Evolutionary conservation across 352 stramenopile genomes (phyloP).

Genomic region (Globisporangium acanthophoron): DNA sequence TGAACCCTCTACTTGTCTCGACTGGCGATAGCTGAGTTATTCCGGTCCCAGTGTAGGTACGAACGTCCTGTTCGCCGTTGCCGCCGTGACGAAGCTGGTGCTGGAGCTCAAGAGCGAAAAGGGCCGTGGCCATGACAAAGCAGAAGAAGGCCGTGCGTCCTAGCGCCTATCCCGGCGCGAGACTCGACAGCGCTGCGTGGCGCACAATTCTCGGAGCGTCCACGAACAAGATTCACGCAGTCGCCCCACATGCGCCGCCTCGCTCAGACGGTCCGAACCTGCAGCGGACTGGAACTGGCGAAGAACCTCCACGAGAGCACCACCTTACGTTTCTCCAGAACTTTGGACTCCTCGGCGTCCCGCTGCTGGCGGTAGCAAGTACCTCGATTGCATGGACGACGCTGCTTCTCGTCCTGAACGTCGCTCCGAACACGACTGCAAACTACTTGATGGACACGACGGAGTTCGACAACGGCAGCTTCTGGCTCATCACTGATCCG

Average conservation of each 20-base stretch:
- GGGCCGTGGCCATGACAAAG: neutral
- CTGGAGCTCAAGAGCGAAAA: too few species aligned
- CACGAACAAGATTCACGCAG: neutral
- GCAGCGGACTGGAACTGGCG: neutral
- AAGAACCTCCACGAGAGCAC: neutral
- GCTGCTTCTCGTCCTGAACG: constrained; percentile 34
- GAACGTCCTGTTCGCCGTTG: too few species aligned
- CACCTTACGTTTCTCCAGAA: constrained; percentile 22
- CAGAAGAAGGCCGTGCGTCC: constrained; percentile 5
- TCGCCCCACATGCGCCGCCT: neutral
- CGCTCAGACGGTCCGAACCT: neutral
- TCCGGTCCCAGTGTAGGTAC: too few species aligned
- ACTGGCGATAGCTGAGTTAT: too few species aligned
- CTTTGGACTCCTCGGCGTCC: constrained; percentile 23
- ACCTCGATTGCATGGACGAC: constrained; percentile 27
- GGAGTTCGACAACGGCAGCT: constrained; percentile 37
- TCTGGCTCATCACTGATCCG: constrained; percentile 33
- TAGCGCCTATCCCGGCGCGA: constrained; percentile 9
- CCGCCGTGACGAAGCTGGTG: too few species aligned
- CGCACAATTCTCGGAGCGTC: neutral
- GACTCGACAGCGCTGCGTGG: constrained; percentile 6
- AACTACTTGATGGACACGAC: constrained; percentile 49
- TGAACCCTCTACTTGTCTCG: too few species aligned
- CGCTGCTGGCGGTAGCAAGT: constrained; percentile 15
- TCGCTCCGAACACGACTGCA: constrained; percentile 25